A percentile compares a stretch with the other conserved stretches of the same genome.
Conservation (phyloP, 2,329 filamentous ascomycete genomes). For the Colletotrichum abscissum region DNA sequence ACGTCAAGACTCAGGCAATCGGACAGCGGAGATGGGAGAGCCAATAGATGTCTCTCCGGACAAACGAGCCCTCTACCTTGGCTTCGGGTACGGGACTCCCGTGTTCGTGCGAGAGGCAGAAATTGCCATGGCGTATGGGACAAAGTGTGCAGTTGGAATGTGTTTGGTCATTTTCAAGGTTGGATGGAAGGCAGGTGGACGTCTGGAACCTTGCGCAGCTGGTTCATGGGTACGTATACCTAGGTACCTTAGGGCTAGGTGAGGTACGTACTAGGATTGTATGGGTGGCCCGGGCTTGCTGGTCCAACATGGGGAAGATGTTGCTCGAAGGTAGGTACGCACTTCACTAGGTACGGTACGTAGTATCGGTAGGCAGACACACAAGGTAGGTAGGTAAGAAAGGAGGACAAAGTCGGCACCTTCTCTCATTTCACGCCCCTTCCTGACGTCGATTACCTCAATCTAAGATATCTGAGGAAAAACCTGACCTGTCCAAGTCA, state of each 20-base stretch:
- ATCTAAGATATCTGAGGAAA: too few relatives aligned
- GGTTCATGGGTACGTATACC: neutral
- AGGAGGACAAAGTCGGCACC: too few relatives aligned
- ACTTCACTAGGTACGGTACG: too few relatives aligned
- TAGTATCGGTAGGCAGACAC: too few relatives aligned
- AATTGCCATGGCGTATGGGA: neutral
- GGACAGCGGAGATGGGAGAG: neutral
- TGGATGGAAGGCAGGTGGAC: neutral
- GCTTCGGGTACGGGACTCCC: neutral
- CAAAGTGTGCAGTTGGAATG: neutral
- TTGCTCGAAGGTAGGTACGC: too few relatives aligned
- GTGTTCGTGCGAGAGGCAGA: conserved; percentile 1
- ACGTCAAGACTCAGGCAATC: neutral
- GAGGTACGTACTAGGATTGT: neutral
- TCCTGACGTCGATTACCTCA: neutral
- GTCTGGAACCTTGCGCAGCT: conserved; percentile 6
- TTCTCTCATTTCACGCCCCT: neutral
- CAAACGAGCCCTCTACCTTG: neutral
- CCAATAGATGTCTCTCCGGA: neutral
- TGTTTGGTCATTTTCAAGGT: neutral
- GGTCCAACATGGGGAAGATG: neutral
- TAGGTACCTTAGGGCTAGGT: neutral
- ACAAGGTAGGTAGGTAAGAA: neutral
- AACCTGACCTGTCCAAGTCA: neutral
- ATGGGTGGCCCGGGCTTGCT: neutral